Percentiles rank a stretch among this genome's conserved stretches.
Evolutionary conservation across 192 early-diverging fungal genomes (phyloP).

Genomic region (Gamsiella multidivaricata): DNA sequence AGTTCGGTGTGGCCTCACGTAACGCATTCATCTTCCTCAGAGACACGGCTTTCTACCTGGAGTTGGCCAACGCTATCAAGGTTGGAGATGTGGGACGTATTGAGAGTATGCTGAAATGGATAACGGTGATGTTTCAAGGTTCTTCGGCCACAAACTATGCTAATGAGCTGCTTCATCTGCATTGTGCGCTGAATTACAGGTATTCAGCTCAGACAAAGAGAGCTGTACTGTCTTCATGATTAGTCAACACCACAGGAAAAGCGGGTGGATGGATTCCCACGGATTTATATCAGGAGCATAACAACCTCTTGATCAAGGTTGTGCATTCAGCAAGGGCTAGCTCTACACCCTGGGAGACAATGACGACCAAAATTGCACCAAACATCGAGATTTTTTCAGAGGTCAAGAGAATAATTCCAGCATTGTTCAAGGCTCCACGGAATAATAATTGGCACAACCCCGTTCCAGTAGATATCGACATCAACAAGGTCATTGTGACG

Average conservation of each 20-base stretch:
- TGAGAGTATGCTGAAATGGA: not conserved
- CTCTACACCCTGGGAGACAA: slow-evolving; percentile 1
- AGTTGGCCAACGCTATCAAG: slow-evolving; percentile 18
- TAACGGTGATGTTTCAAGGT: slow-evolving; percentile 24
- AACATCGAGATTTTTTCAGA: slow-evolving; percentile 60
- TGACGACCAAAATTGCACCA: slow-evolving; percentile 8
- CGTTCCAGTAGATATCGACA: no score
- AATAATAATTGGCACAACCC: no score
- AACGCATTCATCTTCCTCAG: slow-evolving; percentile 3
- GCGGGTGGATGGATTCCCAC: slow-evolving; percentile 3
- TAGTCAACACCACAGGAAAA: slow-evolving; percentile 25
- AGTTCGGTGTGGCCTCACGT: no score
- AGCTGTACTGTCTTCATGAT: slow-evolving; percentile 3
- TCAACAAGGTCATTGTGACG: no score
- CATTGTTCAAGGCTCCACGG: no score
- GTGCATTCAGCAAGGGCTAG: slow-evolving; percentile 7
- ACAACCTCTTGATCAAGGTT: slow-evolving; percentile 11
- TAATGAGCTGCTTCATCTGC: slow-evolving; percentile 12
- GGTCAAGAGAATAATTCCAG: no score
- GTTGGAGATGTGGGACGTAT: slow-evolving; percentile 23
- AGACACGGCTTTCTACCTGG: slow-evolving; percentile 9
- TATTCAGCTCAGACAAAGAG: not conserved
- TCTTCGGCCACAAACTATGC: slow-evolving; percentile 17
- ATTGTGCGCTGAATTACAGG: not conserved
- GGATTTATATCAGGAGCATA: no score